Evolutionary conservation across 1,284 basidiomycete genomes (phyloP).

Genomic region (Mrakiaceae sp.): DNA sequence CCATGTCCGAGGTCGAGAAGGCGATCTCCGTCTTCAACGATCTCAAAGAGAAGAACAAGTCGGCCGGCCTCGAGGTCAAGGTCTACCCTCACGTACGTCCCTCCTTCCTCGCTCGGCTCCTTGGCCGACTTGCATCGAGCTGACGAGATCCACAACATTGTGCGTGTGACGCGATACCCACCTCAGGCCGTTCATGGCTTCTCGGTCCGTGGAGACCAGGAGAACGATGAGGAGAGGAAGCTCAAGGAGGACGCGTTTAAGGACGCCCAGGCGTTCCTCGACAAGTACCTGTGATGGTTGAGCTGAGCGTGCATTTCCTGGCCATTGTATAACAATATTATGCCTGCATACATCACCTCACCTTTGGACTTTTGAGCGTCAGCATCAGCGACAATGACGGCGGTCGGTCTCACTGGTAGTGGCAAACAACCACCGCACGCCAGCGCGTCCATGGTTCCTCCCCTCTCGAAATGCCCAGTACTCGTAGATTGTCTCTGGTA

Average conservation of each 20-base stretch:
- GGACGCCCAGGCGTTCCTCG: constrained; percentile 3
- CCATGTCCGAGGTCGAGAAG: neutral
- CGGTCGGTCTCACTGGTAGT: too few relatives aligned
- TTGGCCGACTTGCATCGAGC: neutral
- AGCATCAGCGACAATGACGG: too few relatives aligned
- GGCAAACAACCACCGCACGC: too few relatives aligned
- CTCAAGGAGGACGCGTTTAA: constrained; percentile 4
- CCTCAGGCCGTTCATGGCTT: constrained; percentile 14
- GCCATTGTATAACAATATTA: too few relatives aligned
- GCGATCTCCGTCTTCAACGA: neutral
- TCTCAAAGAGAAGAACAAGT: neutral
- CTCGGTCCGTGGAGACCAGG: constrained; percentile 10
- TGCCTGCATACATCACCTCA: too few relatives aligned
- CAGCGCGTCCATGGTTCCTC: too few relatives aligned
- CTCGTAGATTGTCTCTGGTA: too few relatives aligned
- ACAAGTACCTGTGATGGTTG: neutral
- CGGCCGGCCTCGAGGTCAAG: constrained; percentile 5
- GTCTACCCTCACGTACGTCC: neutral
- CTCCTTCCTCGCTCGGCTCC: neutral
- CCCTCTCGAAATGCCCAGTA: too few relatives aligned
- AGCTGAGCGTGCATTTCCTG: too few relatives aligned
- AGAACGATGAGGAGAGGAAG: constrained; percentile 5
- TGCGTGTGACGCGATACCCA: neutral
- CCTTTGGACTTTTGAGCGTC: too few relatives aligned
- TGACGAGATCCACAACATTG: too few relatives aligned